phyloP scores from a whole-genome alignment of 768 basidiomycete genomes.

The Leucosporidium yakuticum region DNA sequence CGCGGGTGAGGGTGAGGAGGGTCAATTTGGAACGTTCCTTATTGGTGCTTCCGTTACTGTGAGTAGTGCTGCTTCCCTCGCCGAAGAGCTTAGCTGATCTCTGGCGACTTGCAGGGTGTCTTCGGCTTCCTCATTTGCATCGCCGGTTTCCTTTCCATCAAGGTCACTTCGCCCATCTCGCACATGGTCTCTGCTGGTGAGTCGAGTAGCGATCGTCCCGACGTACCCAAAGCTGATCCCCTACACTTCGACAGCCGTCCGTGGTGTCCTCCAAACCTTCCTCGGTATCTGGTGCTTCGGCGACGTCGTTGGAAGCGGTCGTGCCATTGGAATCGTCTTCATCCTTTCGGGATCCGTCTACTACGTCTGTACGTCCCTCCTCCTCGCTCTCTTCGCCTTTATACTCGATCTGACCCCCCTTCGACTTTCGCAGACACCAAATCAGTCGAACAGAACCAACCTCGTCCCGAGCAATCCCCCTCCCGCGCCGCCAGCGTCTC shows the following conservation, averaged over 20 bases:
- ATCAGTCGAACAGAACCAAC: conserved; percentile 17
- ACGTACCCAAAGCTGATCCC: neutral
- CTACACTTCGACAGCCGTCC: conserved; percentile 55
- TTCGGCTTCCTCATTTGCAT: conserved; percentile 93
- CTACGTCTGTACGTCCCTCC: conserved; percentile 48
- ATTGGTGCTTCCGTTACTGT: conserved; percentile 40
- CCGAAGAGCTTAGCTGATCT: neutral
- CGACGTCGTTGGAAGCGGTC: conserved; percentile 72
- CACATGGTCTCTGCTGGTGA: conserved; percentile 81
- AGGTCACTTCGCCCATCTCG: conserved; percentile 93
- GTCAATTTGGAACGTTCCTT: conserved; percentile 38
- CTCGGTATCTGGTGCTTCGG: conserved; percentile 73
- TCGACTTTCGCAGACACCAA: conserved; percentile 24
- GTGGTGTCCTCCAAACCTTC: conserved; percentile 85
- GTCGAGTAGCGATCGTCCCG: neutral
- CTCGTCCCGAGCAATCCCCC: neutral
- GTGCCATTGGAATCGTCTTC: conserved; percentile 68
- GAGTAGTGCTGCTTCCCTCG: conserved; percentile 2
- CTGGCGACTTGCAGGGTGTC: conserved; percentile 53
- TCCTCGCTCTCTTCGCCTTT: neutral
- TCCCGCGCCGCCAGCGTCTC: too few relatives aligned
- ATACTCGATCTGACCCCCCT: neutral
- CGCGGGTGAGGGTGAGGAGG: conserved; percentile 44
- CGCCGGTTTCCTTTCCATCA: conserved; percentile 86
- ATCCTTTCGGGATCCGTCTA: conserved; percentile 76